phyloP scores from a whole-genome alignment of 169 alveolate species.

The Plasmodium chabaudi region DNA sequence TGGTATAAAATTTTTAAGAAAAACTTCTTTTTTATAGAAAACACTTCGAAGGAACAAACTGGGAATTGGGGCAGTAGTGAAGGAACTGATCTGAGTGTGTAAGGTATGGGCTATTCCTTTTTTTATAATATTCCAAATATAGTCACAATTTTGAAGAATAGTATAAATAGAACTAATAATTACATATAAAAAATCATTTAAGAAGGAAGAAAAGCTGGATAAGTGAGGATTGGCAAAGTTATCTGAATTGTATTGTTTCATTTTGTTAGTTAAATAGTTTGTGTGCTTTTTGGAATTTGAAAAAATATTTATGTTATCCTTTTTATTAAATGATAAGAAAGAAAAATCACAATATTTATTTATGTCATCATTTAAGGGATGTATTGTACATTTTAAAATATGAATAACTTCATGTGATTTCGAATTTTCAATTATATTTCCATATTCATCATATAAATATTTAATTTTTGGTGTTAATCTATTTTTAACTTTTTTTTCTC shows the following conservation, averaged over 20 bases:
- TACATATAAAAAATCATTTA: background rate
- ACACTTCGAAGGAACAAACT: too few relatives aligned
- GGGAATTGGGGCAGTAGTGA: too few relatives aligned
- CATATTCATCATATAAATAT: constrained; percentile 63
- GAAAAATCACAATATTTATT: background rate
- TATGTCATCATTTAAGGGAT: background rate
- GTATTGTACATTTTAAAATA: constrained; percentile 16
- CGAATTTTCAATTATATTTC: constrained; percentile 37
- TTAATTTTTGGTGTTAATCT: constrained; percentile 68
- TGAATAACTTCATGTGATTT: constrained; percentile 52
- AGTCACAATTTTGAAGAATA: background rate
- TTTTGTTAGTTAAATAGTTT: too few relatives aligned
- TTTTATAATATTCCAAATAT: too few relatives aligned
- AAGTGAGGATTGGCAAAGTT: background rate
- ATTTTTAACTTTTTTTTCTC: constrained; percentile 41
- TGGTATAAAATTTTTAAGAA: too few relatives aligned
- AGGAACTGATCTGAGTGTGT: too few relatives aligned
- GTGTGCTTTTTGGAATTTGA: too few relatives aligned
- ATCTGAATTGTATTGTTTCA: background rate
- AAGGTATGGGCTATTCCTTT: too few relatives aligned
- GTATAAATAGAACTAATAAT: background rate
- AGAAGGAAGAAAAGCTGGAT: constrained; percentile 1
- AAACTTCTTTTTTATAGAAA: too few relatives aligned
- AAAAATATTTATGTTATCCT: too few relatives aligned
- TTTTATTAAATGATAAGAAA: too few relatives aligned